These are phyloP conservation scores for Arabidopsis lyrata DNA, from an alignment of 441 rosid species.

Conservation along the genomic window DNA sequence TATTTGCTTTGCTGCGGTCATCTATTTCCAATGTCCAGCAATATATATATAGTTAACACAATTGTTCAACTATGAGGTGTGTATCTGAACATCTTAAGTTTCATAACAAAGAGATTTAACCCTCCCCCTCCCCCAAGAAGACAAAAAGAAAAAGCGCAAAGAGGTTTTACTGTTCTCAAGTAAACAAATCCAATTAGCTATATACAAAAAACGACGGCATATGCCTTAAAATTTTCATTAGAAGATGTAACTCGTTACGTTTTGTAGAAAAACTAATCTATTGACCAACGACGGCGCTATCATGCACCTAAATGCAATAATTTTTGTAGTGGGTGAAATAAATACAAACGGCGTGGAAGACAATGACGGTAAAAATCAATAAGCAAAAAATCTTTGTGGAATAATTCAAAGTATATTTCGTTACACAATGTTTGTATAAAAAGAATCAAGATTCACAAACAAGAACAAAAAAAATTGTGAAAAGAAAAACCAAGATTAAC, in stretches of 20 bases:
- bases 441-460: constrained; percentile 35
- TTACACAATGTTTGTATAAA: constrained; percentile 29
- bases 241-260: background rate
- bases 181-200: background rate
- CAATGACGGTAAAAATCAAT: constrained; percentile 26
- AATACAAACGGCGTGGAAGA: constrained; percentile 29
- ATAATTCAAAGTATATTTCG: constrained; percentile 26
- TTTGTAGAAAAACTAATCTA: constrained; percentile 5
- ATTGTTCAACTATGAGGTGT: too few relatives aligned
- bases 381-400: constrained; percentile 15
- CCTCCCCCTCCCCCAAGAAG: too few relatives aligned
- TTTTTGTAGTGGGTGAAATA: constrained; percentile 21
- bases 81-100: too few relatives aligned
- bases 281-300: constrained; percentile 28
- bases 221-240: background rate
- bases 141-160: too few relatives aligned
- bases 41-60: too few relatives aligned
- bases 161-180: background rate
- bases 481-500: constrained; percentile 9
- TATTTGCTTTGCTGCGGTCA: background rate
- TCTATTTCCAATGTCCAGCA: too few relatives aligned
- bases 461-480: constrained; percentile 11
- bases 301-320: constrained; percentile 34
- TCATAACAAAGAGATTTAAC: too few relatives aligned
- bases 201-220: too few relatives aligned